Conservation (phyloP, 2,329 filamentous ascomycete genomes). For the Metarhizium sp. region DNA sequence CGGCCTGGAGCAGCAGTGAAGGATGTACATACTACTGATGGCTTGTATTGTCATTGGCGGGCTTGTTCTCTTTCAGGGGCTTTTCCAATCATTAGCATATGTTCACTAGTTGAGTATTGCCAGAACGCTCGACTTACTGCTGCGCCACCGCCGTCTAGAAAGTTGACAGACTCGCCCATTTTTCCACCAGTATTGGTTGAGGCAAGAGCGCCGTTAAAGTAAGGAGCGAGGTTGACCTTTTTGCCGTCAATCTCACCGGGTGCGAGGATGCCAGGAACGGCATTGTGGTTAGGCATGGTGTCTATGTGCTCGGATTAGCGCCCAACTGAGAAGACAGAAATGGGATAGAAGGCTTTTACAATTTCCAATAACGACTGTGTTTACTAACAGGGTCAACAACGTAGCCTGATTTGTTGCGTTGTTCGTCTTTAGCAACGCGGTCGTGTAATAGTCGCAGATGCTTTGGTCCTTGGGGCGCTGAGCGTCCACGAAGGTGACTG, state of each 20-base stretch:
- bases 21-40: constrained; percentile 32
- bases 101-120: too few relatives aligned
- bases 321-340: constrained; percentile 6
- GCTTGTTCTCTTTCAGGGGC: constrained; percentile 45
- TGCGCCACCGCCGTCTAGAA: constrained; percentile 50
- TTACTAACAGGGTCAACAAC: constrained; percentile 48
- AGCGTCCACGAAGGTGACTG: constrained; percentile 17
- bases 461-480: constrained; percentile 39
- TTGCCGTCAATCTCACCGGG: constrained; percentile 37
- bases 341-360: constrained; percentile 21
- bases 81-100: too few relatives aligned
- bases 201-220: constrained; percentile 46
- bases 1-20: too few relatives aligned
- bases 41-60: constrained; percentile 33
- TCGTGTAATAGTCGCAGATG: constrained; percentile 57
- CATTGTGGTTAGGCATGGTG: constrained; percentile 41
- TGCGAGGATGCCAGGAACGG: constrained; percentile 51
- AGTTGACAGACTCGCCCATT: constrained; percentile 42
- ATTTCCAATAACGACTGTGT: constrained; percentile 56
- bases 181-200: constrained; percentile 42
- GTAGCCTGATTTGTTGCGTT: constrained; percentile 48
- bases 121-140: constrained; percentile 8
- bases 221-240: constrained; percentile 47
- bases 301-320: constrained; percentile 21
- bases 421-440: constrained; percentile 47